Percentiles rank a stretch among this genome's conserved stretches.
Conservation (phyloP, 2,329 filamentous ascomycete species). For the Fusarium protoensiforme region DNA sequence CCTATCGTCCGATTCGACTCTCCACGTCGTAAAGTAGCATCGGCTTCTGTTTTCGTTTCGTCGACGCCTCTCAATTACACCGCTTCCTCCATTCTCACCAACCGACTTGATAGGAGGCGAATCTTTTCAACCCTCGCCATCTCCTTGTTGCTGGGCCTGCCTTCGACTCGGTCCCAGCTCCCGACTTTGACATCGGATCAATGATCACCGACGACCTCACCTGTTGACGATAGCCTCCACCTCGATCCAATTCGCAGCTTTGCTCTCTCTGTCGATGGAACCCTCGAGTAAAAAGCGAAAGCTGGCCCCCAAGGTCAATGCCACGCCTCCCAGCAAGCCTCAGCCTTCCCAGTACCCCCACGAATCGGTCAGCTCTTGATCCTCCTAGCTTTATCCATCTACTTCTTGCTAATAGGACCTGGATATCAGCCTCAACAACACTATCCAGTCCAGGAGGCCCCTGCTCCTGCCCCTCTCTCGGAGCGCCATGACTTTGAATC, state of each 20-base stretch:
- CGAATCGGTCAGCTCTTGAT: conserved; percentile 49
- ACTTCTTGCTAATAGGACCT: conserved; percentile 34
- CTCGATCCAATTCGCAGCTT: conserved; percentile 23
- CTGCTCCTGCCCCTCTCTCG: conserved; percentile 48
- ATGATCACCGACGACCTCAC: conserved; percentile 33
- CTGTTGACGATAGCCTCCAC: conserved; percentile 33
- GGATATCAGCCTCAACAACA: conserved; percentile 45
- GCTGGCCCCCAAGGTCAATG: conserved; percentile 56
- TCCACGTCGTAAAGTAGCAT: conserved; percentile 23
- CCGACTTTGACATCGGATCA: conserved; percentile 31
- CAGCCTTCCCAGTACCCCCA: conserved; percentile 48
- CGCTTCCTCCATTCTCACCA: conserved; percentile 8
- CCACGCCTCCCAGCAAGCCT: conserved; percentile 44
- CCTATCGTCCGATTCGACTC: conserved; percentile 31
- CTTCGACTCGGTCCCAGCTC: conserved; percentile 6
- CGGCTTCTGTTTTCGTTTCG: conserved; percentile 20
- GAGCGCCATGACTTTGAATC: conserved; percentile 73
- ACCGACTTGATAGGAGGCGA: conserved; percentile 16
- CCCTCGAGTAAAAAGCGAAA: conserved; percentile 57
- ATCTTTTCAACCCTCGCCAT: not conserved
- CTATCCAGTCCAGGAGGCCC: conserved; percentile 53
- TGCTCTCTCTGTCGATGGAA: conserved; percentile 50
- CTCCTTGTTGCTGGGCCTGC: not conserved
- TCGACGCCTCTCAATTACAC: conserved; percentile 20
- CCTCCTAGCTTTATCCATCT: conserved; percentile 25